phyloP scores from a whole-genome alignment of 2,329 filamentous ascomycete genomes.

The Massarina eburnea region DNA sequence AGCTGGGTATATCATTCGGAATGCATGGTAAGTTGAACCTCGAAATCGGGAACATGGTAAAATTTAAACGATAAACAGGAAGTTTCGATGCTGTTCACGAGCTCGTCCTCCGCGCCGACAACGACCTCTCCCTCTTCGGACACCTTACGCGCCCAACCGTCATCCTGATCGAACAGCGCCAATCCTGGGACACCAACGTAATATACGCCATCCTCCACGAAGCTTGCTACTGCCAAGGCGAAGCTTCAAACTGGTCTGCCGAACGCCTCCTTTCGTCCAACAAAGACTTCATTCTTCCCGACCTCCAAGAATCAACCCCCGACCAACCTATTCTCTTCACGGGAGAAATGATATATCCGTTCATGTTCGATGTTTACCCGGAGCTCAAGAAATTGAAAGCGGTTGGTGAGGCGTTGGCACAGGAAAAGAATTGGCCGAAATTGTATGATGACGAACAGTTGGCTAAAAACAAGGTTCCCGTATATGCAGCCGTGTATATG shows the following conservation, averaged over 20 bases:
- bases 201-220: constrained; percentile 90
- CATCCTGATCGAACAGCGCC: constrained; percentile 65
- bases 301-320: background rate
- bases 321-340: constrained; percentile 71
- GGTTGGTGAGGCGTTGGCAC: constrained; percentile 71
- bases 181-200: constrained; percentile 72
- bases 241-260: constrained; percentile 72
- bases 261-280: constrained; percentile 60
- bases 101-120: constrained; percentile 67
- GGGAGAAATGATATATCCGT: constrained; percentile 89
- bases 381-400: constrained; percentile 71
- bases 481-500: constrained; percentile 80
- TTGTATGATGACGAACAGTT: constrained; percentile 78
- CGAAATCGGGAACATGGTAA: background rate
- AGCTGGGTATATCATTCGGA: constrained; percentile 77
- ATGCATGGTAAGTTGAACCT: constrained; percentile 59
- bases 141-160: constrained; percentile 73
- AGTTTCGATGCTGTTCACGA: constrained; percentile 45
- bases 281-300: constrained; percentile 49
- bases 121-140: constrained; percentile 76
- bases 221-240: constrained; percentile 77
- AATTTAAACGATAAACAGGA: constrained; percentile 8
- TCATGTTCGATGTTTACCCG: constrained; percentile 78
- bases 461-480: constrained; percentile 74
- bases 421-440: constrained; percentile 67